Conservation (phyloP, 441 rosid genomes). For the Brassica balearica region DNA sequence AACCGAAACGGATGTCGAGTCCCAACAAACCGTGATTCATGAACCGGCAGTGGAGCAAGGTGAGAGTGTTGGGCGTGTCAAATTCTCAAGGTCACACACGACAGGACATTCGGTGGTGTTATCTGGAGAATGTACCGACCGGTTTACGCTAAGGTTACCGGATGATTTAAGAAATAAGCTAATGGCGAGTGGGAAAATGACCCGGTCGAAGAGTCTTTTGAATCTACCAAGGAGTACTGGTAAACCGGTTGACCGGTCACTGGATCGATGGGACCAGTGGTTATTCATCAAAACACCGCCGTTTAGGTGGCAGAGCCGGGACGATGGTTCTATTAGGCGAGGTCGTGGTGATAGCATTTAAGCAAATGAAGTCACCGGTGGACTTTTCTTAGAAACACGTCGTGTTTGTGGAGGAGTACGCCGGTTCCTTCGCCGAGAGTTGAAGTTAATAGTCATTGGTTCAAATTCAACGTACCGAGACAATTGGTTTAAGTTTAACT, state of each 20-base stretch:
- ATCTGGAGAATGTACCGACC: conserved; percentile 77
- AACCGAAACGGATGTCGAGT: conserved; percentile 52
- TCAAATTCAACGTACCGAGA: conserved; percentile 23
- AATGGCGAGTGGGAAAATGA: conserved; percentile 55
- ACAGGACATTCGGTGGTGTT: conserved; percentile 88
- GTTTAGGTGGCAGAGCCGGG: conserved; percentile 40
- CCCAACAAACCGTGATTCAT: conserved; percentile 43
- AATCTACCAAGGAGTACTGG: conserved; percentile 62
- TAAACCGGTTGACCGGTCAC: conserved; percentile 36
- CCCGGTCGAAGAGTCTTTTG: conserved; percentile 62
- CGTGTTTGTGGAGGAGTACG: conserved; percentile 42
- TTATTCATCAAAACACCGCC: conserved; percentile 41
- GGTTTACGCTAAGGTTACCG: conserved; percentile 79
- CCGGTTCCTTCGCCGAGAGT: conserved; percentile 38
- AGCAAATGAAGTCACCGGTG: conserved; percentile 37
- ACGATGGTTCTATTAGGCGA: conserved; percentile 30
- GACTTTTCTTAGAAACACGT: conserved; percentile 42
- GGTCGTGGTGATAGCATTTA: too few species aligned
- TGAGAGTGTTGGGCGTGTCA: conserved; percentile 34
- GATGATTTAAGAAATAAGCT: conserved; percentile 69
- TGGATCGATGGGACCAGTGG: conserved; percentile 43
- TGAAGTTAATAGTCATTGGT: neutral
- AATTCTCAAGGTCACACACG: conserved; percentile 76
- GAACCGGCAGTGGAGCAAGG: conserved; percentile 46
- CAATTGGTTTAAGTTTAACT: conserved; percentile 4